Evolutionary conservation across 208 protist species (phyloP).

Genomic region (Wallacemonas sp.): DNA sequence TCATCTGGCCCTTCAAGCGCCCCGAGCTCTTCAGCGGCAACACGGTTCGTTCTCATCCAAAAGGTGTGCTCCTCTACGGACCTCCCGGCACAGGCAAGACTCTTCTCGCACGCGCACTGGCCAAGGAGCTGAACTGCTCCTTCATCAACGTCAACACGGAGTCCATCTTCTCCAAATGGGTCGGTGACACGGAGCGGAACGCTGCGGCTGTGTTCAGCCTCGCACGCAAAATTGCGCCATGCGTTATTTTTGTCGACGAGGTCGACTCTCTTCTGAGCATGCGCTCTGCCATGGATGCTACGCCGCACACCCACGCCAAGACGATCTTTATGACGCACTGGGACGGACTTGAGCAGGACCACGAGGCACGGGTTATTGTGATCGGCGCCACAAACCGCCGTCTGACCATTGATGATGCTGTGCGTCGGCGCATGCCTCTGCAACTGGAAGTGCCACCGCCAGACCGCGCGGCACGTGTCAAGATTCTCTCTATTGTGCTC

Average conservation of each 20-base stretch:
- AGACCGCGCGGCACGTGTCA: conserved; percentile 39
- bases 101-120: conserved; percentile 97
- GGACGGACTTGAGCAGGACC: conserved; percentile 74
- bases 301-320: conserved; percentile 78
- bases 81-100: conserved; percentile 99
- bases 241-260: conserved; percentile 93
- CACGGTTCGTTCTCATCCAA: conserved; percentile 94
- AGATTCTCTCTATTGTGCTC: conserved; percentile 84
- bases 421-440: conserved; percentile 86
- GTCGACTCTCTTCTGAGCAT: conserved; percentile 89
- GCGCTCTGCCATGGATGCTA: conserved; percentile 63
- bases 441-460: conserved; percentile 83
- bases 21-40: conserved; percentile 72
- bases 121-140: conserved; percentile 98
- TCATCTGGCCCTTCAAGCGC: conserved; percentile 85
- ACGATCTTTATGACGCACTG: conserved; percentile 92
- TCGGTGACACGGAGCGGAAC: conserved; percentile 97
- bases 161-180: conserved; percentile 88
- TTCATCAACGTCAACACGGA: conserved; percentile 98
- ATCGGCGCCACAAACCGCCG: conserved; percentile 90
- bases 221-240: conserved; percentile 76
- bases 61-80: conserved; percentile 99
- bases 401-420: conserved; percentile 90
- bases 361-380: conserved; percentile 64
- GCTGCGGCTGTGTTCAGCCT: conserved; percentile 89